Base-by-base conservation (phyloP, 805 yeast genomes). In the Saccharomyces kudriavzevii region DNA sequence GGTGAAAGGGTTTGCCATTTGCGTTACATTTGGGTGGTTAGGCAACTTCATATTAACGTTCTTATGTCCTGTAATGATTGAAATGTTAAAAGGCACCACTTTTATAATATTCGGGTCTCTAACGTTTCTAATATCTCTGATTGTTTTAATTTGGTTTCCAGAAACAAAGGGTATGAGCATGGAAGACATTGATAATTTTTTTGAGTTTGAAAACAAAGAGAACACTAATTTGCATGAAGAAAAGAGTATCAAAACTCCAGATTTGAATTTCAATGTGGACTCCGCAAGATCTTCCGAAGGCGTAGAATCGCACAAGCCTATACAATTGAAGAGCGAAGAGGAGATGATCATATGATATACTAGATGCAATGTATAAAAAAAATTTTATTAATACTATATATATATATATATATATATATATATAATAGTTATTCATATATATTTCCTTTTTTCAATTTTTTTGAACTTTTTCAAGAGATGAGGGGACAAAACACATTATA, bases 11-110 rank as follows among this genome's bases (percentile, higher is more conserved):
- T 64, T 75, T 26, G 69, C 81, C 0, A 56, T 78, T 4, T 74
- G 79, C 48, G 74, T 77, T 75, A 64, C 76, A 26, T 62, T 71
- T 13, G 76, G 79, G 2, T 79, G 82, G 82, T 55, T 68, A 1
- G 54, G 73, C 6, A 73, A 70, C 56, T 73, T 73, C 22, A 30
- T 61, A 0, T 61, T 76, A 50, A 73, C 76, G 0, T 66, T 78
- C 50, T 47, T 72, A 2, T 66, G 77, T 0, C 83, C 84, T 0
- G 30, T 71, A 0, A 55, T 71, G 47, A 62, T 79, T 35, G 63
- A 68, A 31, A 40, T 56, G 10, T 54, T 75, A 20, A 70, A 70
- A 47, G 73, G 74, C 69, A 76, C 73, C 47, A 65, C 76, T 1
- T 78, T 78, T 56, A 52, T 74, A 1, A 45, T 73, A 0, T 64